A percentile compares a stretch with the other conserved stretches of the same genome.
Conservation (phyloP, 495 filamentous ascomycete species). For the Tirmania nivea region DNA sequence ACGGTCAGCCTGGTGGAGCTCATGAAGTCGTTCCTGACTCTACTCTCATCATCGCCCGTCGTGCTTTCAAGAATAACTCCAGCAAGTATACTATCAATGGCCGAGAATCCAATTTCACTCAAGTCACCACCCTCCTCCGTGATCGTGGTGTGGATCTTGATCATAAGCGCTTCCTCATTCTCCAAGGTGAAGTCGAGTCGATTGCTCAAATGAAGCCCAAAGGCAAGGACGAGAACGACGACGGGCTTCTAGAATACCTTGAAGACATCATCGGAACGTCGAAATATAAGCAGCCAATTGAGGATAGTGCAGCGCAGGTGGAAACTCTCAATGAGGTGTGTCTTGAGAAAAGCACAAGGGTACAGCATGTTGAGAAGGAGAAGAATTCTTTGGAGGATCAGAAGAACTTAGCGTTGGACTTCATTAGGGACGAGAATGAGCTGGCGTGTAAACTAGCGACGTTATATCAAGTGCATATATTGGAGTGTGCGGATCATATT, state of each 20-base stretch:
- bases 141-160: constrained; percentile 84
- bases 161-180: constrained; percentile 91
- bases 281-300: constrained; percentile 90
- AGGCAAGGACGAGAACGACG: constrained; percentile 80
- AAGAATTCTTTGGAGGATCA: constrained; percentile 79
- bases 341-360: constrained; percentile 75
- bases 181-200: constrained; percentile 94
- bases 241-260: constrained; percentile 86
- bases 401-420: constrained; percentile 82
- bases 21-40: constrained; percentile 59
- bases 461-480: constrained; percentile 75
- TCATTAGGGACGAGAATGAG: constrained; percentile 81
- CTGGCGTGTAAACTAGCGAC: constrained; percentile 67
- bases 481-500: constrained; percentile 69
- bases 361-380: constrained; percentile 96
- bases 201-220: constrained; percentile 99
- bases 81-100: constrained; percentile 96
- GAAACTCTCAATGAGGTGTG: constrained; percentile 88
- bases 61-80: constrained; percentile 90
- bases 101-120: constrained; percentile 69
- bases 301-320: constrained; percentile 71
- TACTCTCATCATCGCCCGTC: constrained; percentile 64
- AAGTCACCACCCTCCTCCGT: constrained; percentile 69
- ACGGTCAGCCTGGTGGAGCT: constrained; percentile 37
- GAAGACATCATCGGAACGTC: constrained; percentile 98